Percentiles rank a stretch among this genome's conserved stretches.
Evolutionary conservation across 805 yeast species (phyloP).

Genomic region (Metschnikowia reukaufii): DNA sequence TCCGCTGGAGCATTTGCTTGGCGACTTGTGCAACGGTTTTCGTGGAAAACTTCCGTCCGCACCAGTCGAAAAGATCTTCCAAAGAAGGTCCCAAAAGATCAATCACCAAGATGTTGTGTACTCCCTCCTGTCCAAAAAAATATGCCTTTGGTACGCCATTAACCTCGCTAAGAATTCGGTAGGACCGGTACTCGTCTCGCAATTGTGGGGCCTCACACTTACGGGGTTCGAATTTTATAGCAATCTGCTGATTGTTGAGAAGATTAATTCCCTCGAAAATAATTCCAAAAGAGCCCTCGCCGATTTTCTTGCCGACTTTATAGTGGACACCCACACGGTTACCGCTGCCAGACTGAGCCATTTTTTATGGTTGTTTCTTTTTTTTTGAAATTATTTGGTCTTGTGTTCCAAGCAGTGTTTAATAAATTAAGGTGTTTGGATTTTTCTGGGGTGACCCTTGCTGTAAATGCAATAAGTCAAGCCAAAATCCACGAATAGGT

Average conservation of each 20-base stretch:
- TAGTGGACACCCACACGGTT: constrained; percentile 92
- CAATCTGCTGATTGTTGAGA: constrained; percentile 89
- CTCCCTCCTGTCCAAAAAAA: constrained; percentile 97
- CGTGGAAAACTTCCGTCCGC: constrained; percentile 83
- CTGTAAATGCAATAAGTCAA: no score
- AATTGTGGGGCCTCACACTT: constrained; percentile 97
- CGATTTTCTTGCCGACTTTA: constrained; percentile 95
- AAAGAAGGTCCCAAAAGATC: constrained; percentile 94
- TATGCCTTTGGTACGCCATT: constrained; percentile 94
- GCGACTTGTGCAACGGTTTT: constrained; percentile 94
- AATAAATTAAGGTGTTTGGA: no score
- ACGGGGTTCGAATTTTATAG: constrained; percentile 95
- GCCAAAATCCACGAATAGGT: no score
- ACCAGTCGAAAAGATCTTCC: constrained; percentile 98
- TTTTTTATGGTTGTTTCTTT: constrained; percentile 9
- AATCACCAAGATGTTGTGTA: constrained; percentile 91
- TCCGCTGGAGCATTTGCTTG: constrained; percentile 87
- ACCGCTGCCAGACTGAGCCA: constrained; percentile 45
- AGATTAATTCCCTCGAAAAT: constrained; percentile 94
- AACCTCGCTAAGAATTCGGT: constrained; percentile 78
- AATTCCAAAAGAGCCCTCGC: constrained; percentile 98
- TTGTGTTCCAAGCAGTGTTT: background rate
- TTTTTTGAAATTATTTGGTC: background rate
- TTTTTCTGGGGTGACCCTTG: no score
- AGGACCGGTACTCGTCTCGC: constrained; percentile 95